Conservation (phyloP, 2,329 filamentous ascomycete genomes). For the Xylaria sp. region DNA sequence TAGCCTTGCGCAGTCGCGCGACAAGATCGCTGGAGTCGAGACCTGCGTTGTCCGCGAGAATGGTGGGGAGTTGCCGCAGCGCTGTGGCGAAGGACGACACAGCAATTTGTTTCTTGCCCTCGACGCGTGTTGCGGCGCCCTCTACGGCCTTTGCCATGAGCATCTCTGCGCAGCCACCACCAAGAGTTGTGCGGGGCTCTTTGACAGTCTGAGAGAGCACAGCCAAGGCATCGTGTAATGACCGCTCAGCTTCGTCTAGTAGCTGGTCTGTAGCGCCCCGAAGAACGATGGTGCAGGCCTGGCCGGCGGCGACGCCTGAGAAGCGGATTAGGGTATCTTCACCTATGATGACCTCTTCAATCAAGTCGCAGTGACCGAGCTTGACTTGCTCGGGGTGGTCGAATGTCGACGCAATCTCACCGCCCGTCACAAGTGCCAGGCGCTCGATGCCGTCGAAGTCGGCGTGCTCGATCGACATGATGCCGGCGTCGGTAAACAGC, state of each 20-base stretch:
- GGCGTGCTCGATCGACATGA: conserved; percentile 98
- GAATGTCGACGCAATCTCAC: conserved; percentile 97
- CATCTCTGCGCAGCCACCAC: conserved; percentile 98
- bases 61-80: conserved; percentile 92
- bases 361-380: conserved; percentile 92
- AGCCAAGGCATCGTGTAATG: conserved; percentile 93
- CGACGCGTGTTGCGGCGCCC: conserved; percentile 89
- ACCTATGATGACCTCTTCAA: conserved; percentile 98
- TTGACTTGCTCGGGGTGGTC: conserved; percentile 98
- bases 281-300: conserved; percentile 96
- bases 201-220: conserved; percentile 96
- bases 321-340: conserved; percentile 98
- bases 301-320: conserved; percentile 91
- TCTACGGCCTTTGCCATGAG: conserved; percentile 98
- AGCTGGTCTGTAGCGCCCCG: conserved; percentile 97
- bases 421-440: conserved; percentile 92
- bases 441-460: conserved; percentile 99
- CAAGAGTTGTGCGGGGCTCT: conserved; percentile 92
- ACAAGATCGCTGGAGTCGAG: conserved; percentile 96
- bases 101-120: conserved; percentile 95
- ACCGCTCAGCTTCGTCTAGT: conserved; percentile 95
- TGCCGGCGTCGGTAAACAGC: conserved; percentile 96
- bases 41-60: conserved; percentile 96
- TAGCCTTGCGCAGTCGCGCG: conserved; percentile 87
- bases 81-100: conserved; percentile 91